phyloP scores from a whole-genome alignment of 257 asterid species.

The Rauvolfia tetraphylla region DNA sequence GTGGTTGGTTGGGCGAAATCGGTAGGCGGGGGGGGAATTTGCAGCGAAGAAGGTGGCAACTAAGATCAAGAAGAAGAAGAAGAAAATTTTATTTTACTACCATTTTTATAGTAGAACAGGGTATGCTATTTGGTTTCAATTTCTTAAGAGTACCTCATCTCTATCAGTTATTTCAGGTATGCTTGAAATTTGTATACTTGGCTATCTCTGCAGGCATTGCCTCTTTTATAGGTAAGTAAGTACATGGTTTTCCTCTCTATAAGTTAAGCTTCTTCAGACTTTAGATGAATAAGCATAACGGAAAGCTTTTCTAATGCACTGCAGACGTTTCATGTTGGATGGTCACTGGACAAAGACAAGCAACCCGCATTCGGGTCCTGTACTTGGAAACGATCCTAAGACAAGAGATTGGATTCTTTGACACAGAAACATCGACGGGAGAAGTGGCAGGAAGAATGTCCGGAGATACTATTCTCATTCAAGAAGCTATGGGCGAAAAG shows the following conservation, averaged over 20 bases:
- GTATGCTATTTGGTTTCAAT: too few species aligned
- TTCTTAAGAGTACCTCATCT: too few species aligned
- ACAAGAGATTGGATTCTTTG: not conserved
- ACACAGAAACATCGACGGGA: not conserved
- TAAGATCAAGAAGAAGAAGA: too few species aligned
- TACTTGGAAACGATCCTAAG: not conserved
- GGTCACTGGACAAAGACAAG: not conserved
- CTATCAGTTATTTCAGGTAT: not conserved
- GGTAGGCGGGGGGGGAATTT: too few species aligned
- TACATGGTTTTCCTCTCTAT: not conserved
- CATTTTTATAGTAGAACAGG: too few species aligned
- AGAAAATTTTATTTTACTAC: too few species aligned
- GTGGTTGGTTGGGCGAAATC: too few species aligned
- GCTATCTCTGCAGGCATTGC: not conserved
- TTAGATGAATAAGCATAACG: too few species aligned
- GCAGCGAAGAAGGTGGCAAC: too few species aligned
- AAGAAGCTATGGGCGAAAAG: not conserved
- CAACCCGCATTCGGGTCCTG: not conserved
- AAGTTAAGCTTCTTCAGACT: too few species aligned
- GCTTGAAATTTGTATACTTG: not conserved
- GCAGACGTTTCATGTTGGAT: not conserved
- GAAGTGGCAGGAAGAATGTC: not conserved
- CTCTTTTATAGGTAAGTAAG: not conserved
- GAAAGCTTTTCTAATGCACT: not conserved
- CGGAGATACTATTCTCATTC: not conserved